A percentile compares a stretch with the other conserved stretches of the same genome.
phyloP scores from a whole-genome alignment of 2,329 filamentous ascomycete genomes.

The Xylariaceae sp. region DNA sequence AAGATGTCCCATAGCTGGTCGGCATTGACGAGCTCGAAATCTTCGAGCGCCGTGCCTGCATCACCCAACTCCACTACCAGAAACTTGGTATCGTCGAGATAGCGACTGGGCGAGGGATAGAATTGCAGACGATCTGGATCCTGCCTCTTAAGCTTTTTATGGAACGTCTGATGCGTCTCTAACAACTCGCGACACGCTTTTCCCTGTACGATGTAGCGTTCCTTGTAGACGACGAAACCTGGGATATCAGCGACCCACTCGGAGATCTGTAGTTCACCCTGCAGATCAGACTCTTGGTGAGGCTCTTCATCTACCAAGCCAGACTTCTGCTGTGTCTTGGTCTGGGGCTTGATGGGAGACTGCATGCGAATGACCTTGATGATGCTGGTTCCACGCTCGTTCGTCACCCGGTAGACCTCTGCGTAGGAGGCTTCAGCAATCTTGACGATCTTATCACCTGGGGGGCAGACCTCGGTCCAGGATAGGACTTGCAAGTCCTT shows the following conservation, averaged over 20 bases:
- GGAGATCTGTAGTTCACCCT: constrained; percentile 61
- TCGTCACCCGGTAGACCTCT: constrained; percentile 63
- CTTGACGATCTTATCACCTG: constrained; percentile 54
- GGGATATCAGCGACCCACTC: constrained; percentile 63
- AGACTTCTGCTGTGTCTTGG: constrained; percentile 52
- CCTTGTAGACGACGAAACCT: constrained; percentile 65
- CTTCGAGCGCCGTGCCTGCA: constrained; percentile 58
- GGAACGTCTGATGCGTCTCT: constrained; percentile 59
- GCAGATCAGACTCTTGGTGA: constrained; percentile 52
- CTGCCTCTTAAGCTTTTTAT: constrained; percentile 51
- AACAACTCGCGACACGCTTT: constrained; percentile 52
- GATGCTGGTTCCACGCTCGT: constrained; percentile 59
- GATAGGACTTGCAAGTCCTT: constrained; percentile 42
- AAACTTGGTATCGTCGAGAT: constrained; percentile 56
- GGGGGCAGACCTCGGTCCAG: constrained; percentile 58
- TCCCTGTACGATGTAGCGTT: constrained; percentile 58
- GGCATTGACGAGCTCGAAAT: constrained; percentile 48
- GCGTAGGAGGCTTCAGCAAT: constrained; percentile 67
- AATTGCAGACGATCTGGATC: constrained; percentile 58
- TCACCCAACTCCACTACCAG: constrained; percentile 63
- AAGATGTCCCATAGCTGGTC: constrained; percentile 63
- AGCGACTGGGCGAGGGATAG: constrained; percentile 60
- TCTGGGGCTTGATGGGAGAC: constrained; percentile 57
- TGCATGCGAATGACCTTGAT: constrained; percentile 62
- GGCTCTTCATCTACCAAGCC: constrained; percentile 59